Base-by-base conservation (phyloP, 768 basidiomycete species). In the Termitomyces heimii region DNA sequence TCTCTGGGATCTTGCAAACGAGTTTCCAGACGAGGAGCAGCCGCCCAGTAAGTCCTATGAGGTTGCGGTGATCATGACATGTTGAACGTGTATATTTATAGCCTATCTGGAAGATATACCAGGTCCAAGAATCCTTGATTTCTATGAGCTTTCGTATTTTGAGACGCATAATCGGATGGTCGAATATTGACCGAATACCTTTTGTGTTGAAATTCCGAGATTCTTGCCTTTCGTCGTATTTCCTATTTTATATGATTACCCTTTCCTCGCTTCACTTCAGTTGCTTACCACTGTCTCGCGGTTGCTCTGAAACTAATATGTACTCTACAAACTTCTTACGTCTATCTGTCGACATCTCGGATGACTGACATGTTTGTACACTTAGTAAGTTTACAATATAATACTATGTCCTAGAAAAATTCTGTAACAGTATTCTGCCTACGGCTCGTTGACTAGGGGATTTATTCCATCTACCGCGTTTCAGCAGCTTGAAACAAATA, bases 1-100 rank as follows among this genome's bases (percentile, higher is more conserved):
- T 54, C 26, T 63, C 10, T 65, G 64, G 60, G 60, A 63, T 47
- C 60, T 65, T 45, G 65, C 65, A 10, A 57, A 31, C 22, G 51
- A 56, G 52, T 63, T 57, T 43, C 63, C 61, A 26, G 62, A 65
- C 28, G 61, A 63, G 54, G 62, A 59, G 22, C 54, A 53, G 51
- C 55, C 55, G 18, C 32, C 56, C 46, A 34, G 62, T 62, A 37
- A 47, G 64, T 58, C 16, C 20, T n/a, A 45, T 31, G 20, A 32
- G 39, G 18, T 8, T 12, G 9, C 10, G 4, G 9, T 46, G 35
- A 20, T 5, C 14, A 20, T 35, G 14, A 22, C 26, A 13, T 35
- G 12, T 31, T 60, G 31, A 60, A 35, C 10, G 24, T 18, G 13
- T 32, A 20, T 29, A 58, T 53, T 18, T 32, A 20, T 29, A 63